phyloP scores from a whole-genome alignment of 2,329 filamentous ascomycete genomes.

The Fusarium tupiense region DNA sequence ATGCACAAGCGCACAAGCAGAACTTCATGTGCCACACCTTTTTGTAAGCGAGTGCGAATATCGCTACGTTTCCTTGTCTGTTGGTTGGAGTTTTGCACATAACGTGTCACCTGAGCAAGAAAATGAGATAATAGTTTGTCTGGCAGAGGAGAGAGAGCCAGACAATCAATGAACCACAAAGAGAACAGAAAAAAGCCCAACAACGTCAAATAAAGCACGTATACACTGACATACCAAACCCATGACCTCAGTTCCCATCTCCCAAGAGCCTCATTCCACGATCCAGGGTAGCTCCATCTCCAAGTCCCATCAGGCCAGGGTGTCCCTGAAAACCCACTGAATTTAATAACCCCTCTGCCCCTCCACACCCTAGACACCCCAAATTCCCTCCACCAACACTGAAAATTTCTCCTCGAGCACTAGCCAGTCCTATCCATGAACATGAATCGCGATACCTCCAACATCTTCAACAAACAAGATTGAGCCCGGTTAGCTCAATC shows the following conservation, averaged over 20 bases:
- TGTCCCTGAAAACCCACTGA: slow-evolving; percentile 10
- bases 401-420: neutral
- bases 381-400: neutral
- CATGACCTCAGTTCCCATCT: neutral
- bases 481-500: slow-evolving; percentile 46
- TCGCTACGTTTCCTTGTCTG: accelerated
- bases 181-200: accelerated
- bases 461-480: slow-evolving; percentile 16
- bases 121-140: too few species aligned
- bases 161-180: accelerated
- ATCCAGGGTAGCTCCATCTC: neutral
- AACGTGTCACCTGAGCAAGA: accelerated
- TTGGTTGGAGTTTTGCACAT: neutral
- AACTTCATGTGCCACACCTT: neutral
- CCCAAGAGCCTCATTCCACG: neutral
- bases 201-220: accelerated
- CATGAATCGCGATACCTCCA: neutral
- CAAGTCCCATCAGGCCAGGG: slow-evolving; percentile 3
- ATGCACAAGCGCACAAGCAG: neutral
- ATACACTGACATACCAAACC: neutral
- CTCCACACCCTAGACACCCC: neutral
- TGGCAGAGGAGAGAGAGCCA: accelerated
- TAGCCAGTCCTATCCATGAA: too few species aligned
- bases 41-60: neutral
- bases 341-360: slow-evolving; percentile 13